Evolutionary conservation across 768 basidiomycete species (phyloP).

Genomic region (Gloeopeniophorella convolvens): DNA sequence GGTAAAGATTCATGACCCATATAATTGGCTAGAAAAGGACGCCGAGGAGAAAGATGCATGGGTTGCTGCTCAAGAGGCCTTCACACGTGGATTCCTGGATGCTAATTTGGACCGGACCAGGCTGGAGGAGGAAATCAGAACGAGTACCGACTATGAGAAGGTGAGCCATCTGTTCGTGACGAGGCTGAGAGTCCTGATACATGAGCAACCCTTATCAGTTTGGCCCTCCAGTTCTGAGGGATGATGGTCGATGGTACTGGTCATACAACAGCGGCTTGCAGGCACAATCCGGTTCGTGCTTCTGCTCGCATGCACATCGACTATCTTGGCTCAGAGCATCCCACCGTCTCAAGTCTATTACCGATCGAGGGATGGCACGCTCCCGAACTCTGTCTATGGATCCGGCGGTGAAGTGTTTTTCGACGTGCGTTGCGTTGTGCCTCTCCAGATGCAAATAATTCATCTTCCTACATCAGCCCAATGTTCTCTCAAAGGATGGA

Average conservation of each 20-base stretch:
- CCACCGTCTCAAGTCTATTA: slow-evolving; percentile 42
- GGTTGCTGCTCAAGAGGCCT: slow-evolving; percentile 53
- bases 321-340: neutral
- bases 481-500: slow-evolving; percentile 65
- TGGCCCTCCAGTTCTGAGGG: slow-evolving; percentile 50
- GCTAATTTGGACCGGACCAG: slow-evolving; percentile 51
- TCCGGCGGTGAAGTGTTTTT: slow-evolving; percentile 68
- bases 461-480: slow-evolving; percentile 39
- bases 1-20: slow-evolving; percentile 63
- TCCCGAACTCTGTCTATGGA: slow-evolving; percentile 45
- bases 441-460: neutral
- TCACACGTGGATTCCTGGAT: slow-evolving; percentile 55
- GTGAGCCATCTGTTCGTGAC: neutral
- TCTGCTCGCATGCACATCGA: neutral
- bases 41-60: slow-evolving; percentile 59
- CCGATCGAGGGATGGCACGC: slow-evolving; percentile 44
- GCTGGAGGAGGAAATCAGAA: slow-evolving; percentile 53
- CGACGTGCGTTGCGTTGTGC: slow-evolving; percentile 42
- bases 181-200: neutral
- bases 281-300: slow-evolving; percentile 42
- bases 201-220: slow-evolving; percentile 40
- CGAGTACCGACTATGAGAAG: slow-evolving; percentile 41
- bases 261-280: slow-evolving; percentile 73
- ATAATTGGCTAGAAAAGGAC: slow-evolving; percentile 66
- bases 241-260: slow-evolving; percentile 78